phyloP scores from a whole-genome alignment of 1,284 basidiomycete species.

The Naganishia cerealis region DNA sequence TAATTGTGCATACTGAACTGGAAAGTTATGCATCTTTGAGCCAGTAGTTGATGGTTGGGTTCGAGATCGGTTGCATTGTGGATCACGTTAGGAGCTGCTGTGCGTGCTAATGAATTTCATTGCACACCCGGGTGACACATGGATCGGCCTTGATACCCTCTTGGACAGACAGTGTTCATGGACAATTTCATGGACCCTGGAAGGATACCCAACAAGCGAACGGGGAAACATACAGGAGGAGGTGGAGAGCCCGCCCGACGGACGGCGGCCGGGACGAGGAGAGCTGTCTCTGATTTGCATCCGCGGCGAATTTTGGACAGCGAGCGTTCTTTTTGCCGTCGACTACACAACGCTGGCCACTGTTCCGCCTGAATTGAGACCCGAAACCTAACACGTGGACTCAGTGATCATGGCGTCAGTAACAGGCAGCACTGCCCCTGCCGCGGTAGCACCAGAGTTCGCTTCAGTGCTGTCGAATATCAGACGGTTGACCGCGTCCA shows the following conservation, averaged over 20 bases:
- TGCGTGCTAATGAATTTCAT: background rate
- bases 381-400: background rate
- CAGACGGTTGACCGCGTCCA: conserved; percentile 77
- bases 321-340: background rate
- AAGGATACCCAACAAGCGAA: too few species aligned
- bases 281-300: background rate
- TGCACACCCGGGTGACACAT: background rate
- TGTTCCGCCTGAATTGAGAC: too few species aligned
- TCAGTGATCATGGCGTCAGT: conserved; percentile 1
- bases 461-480: conserved; percentile 73
- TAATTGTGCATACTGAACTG: conserved; percentile 18
- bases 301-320: conserved; percentile 5
- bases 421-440: background rate
- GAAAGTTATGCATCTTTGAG: conserved; percentile 8
- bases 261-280: background rate
- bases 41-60: background rate
- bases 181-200: too few species aligned
- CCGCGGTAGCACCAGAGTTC: conserved; percentile 35
- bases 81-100: too few species aligned
- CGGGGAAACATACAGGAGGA: too few species aligned
- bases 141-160: too few species aligned
- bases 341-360: too few species aligned
- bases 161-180: too few species aligned
- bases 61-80: background rate
- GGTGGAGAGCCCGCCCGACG: too few species aligned